phyloP scores from a whole-genome alignment of 2,329 filamentous ascomycete genomes.

The Fusarium sp. region DNA sequence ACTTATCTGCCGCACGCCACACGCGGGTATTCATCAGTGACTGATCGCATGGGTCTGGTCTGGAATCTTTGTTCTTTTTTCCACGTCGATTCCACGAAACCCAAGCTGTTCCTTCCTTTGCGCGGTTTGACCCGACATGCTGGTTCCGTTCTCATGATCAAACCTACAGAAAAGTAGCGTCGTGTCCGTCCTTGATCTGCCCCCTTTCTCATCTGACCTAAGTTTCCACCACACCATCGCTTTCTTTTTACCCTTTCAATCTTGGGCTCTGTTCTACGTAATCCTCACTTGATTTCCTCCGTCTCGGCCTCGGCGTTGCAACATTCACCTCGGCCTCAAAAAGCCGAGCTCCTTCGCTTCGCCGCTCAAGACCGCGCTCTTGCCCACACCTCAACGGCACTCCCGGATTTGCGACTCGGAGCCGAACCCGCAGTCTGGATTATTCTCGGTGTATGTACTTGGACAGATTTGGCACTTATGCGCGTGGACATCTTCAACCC shows the following conservation, averaged over 20 bases:
- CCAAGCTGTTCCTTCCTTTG: background rate
- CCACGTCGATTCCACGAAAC: background rate
- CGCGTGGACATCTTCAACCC: slow-evolving; percentile 3
- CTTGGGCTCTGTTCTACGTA: background rate
- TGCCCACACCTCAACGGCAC: background rate
- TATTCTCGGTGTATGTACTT: background rate
- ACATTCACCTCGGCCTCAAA: background rate
- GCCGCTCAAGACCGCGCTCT: background rate
- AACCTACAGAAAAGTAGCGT: slow-evolving; percentile 3
- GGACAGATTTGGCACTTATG: background rate
- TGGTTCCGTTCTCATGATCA: slow-evolving; percentile 12
- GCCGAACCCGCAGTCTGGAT: background rate
- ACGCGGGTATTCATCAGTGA: background rate
- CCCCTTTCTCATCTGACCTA: slow-evolving; percentile 7
- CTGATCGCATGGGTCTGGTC: background rate
- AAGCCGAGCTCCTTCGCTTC: background rate
- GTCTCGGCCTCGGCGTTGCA: background rate
- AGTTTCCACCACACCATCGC: slow-evolving; percentile 7
- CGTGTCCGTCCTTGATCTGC: background rate
- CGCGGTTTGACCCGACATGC: background rate
- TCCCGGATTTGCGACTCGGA: slow-evolving; percentile 22
- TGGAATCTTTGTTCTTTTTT: background rate
- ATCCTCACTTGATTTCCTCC: background rate
- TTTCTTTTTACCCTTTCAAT: background rate
- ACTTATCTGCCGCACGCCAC: slow-evolving; percentile 15